Base-by-base conservation (phyloP, 2,329 filamentous ascomycete species). In the Colletotrichum scovillei region DNA sequence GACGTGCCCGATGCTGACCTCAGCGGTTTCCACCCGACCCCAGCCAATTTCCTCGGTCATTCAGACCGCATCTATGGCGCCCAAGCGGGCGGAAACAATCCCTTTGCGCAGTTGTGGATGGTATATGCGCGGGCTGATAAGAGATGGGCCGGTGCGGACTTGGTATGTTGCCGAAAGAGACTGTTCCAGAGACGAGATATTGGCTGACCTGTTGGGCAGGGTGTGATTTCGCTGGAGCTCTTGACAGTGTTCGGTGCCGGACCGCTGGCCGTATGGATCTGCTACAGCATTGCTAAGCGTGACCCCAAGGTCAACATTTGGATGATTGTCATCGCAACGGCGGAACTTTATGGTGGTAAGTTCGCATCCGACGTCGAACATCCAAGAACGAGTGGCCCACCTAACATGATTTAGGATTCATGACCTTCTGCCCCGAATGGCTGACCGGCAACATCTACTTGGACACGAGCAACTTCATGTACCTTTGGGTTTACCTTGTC, bases 391-490 rank as follows among this genome's bases (percentile, higher is more conserved):
- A 12, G 11, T 30, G 53, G 22, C 14, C n/a, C 14, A 19, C 38
- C 24, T 56, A 56, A 74, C 58, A 8, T 26, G 14, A 35, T 12
- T 16, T 52, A 90, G 89, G 91, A 22, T 93, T 91, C 82, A 92
- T 93, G 89, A 93, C 91, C 0, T 93, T 93, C 79, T 91, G 88
- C 81, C 91, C 91, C 14, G 91, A 93, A 81, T 93, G 91, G 91
- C 82, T 93, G 14, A 89, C 87, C 2, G 87, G 87, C 64, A 92
- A 87, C 79, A 78, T 86, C 75, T 92, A 91, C 78, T 87, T 93
- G 72, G 89, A 92, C 79, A 86, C 86, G 22, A 90, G 87, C 82
- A 93, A 92, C 81, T 92, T 89, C 77, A 91, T 93, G 90, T 92
- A 91, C 77, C 83, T 88, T 75, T 93, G 91, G 91, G 84, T 92